Conservation (phyloP, 352 stramenopile genomes). For the Plasmopara halstedii region DNA sequence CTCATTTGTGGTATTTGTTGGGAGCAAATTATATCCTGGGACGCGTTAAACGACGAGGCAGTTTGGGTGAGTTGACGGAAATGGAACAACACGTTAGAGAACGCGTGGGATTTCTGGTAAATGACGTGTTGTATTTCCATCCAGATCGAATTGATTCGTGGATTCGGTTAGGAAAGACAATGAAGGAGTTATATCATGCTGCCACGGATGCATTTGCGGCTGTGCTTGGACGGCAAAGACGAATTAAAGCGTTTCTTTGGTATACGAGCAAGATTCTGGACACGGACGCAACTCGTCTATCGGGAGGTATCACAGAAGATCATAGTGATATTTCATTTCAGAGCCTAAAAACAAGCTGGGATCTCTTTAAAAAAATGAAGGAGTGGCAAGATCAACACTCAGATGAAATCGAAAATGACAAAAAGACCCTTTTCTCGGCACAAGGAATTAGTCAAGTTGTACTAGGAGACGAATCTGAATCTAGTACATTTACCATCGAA, state of each 20-base stretch:
- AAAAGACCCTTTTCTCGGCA: background rate
- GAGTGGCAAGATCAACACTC: slow-evolving; percentile 31
- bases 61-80: slow-evolving; percentile 45
- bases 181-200: slow-evolving; percentile 65
- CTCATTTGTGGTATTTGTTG: slow-evolving; percentile 66
- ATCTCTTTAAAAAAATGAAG: slow-evolving; percentile 53
- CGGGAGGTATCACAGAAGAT: background rate
- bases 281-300: background rate
- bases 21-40: slow-evolving; percentile 64
- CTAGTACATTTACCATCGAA: slow-evolving; percentile 28
- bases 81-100: slow-evolving; percentile 55
- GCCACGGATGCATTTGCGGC: slow-evolving; percentile 52
- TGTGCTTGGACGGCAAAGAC: slow-evolving; percentile 36
- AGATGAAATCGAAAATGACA: slow-evolving; percentile 3
- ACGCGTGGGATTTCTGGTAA: slow-evolving; percentile 43
- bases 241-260: slow-evolving; percentile 27
- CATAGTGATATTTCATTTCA: slow-evolving; percentile 23
- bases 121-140: slow-evolving; percentile 56
- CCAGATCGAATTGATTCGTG: slow-evolving; percentile 57
- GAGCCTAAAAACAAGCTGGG: slow-evolving; percentile 30
- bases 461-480: background rate
- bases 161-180: slow-evolving; percentile 52
- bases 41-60: slow-evolving; percentile 50
- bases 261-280: slow-evolving; percentile 17
- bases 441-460: slow-evolving; percentile 1